Evolutionary conservation across 768 basidiomycete genomes (phyloP), one percentile per base, ranked within the genome.

Genomic region (Chalciporus piperatus): DNA sequence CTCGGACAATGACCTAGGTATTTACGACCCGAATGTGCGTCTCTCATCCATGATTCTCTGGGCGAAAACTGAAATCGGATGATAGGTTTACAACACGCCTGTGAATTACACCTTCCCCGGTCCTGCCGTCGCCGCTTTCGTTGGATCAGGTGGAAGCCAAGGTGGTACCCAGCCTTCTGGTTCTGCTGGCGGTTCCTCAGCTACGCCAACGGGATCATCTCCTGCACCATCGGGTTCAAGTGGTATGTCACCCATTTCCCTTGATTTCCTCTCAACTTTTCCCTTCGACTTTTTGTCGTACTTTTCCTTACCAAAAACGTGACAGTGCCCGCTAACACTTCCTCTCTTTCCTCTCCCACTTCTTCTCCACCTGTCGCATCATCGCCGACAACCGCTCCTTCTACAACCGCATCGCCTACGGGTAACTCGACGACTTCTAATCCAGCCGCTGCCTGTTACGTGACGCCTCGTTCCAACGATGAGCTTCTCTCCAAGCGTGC

Each of bases 1-100:
- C 70, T 74, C 62, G 12, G 83, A 86, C 64, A 72, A 59, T 41
- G 87, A 89, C 54, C 79, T 87, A 5, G 89, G 89, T 44, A 85
- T 91, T 60, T 77, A 76, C 51, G 78, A 74, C 56, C 73, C 76
- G 13, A 60, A 70, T 38, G 79, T 78, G 58, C 56, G 70, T 40
- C 4, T 19, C 17, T 25, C 11, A 1, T 13, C 13, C 10, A 4
- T 45, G 1, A 7, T 7, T 48, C 6, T 32, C 19, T 37, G 43
- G 25, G 27, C 23, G 16, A 23, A 11, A 17, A 39, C 28, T 48
- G 53, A 60, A 8, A 23, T 1, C 20, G 4, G 12, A 3, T 8
- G 47, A 23, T 44, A 68, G 61, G 46, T 74, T 27, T 71, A 72
- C 43, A 51, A 69, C 49, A 63, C 70, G 2, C 63, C 62, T 6